Evolutionary conservation across 352 stramenopile species (phyloP).

Genomic region (Elongisporangium undulatum): DNA sequence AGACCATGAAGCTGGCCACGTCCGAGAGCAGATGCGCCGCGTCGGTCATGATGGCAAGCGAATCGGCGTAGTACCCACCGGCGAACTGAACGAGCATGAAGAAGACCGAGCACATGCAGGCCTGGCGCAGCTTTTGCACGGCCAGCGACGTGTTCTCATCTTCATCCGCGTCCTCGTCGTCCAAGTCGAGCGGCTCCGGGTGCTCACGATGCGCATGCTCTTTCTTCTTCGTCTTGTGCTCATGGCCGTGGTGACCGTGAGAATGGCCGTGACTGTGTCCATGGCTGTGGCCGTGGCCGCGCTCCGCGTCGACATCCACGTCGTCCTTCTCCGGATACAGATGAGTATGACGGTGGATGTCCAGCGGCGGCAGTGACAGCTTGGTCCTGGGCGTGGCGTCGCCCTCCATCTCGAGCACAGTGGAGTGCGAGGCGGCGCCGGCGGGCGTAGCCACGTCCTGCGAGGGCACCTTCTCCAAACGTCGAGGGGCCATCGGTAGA

Average conservation of each 20-base stretch:
- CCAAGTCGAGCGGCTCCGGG: conserved; percentile 7
- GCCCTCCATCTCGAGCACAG: conserved; percentile 13
- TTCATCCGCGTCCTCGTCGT: conserved; percentile 15
- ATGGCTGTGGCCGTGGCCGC: conserved; percentile 38
- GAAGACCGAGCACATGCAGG: conserved; percentile 77
- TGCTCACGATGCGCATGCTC: conserved; percentile 3
- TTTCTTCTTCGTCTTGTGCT: conserved; percentile 12
- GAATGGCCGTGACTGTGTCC: conserved; percentile 27
- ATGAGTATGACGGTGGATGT: conserved; percentile 16
- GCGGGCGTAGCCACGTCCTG: conserved; percentile 14
- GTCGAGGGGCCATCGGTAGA: conserved; percentile 6
- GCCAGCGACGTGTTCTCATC: conserved; percentile 18
- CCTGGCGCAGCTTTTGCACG: conserved; percentile 66
- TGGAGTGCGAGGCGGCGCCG: conserved; percentile 10
- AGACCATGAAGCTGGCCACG: conserved; percentile 75
- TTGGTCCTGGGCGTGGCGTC: conserved; percentile 6
- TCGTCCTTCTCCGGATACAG: conserved; percentile 11
- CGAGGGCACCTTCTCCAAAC: conserved; percentile 16
- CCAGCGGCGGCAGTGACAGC: conserved; percentile 19
- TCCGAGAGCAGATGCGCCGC: conserved; percentile 79
- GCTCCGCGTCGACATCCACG: conserved; percentile 20
- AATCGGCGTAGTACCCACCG: conserved; percentile 91
- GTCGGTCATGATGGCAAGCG: conserved; percentile 94
- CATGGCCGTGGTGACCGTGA: conserved; percentile 20
- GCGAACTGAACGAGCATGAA: conserved; percentile 97